Evolutionary conservation across 176 grass and related monocot species (phyloP), one percentile per base, ranked within the genome.

Genomic region (Dactylis glomerata): DNA sequence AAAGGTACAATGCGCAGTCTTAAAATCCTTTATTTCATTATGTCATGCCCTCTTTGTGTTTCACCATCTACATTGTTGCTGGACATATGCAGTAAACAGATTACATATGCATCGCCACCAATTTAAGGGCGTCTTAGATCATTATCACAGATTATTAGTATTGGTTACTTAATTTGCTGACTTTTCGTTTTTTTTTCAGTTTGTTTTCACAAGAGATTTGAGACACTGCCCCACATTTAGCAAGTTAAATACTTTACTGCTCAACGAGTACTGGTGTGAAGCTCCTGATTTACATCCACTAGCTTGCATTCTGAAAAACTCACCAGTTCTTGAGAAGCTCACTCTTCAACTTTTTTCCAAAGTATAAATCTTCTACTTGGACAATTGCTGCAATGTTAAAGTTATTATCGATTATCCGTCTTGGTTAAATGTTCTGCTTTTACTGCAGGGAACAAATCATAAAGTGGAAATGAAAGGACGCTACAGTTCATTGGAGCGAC

Each of bases 211-310:
- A 83, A 74, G 51, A 20, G 55, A 82, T 42, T 72, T 57, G 69
- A 61, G 16, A 36, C 10, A 8, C 3, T 61, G 68, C 20, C 68
- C 81, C 74, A 83, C 52, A 47, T 74, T 83, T 61, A 59, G 37
- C 27, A 73, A 61, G 2, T 46, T 58, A 5, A 83, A 83, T 68
- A 73, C 52, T 83, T 61, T 83, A 26, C n/a, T 74, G 30, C 68
- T 83, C 20, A 17, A 40, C 23, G 37, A 56, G 1, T 72, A 41
- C 55, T 47, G 37, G 54, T 74, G 37, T 24, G 26, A 24, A 12
- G 9, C 34, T 75, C 5, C 20, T 62, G 40, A 83, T 36, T n/a
- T 83, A 1, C 8, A 22, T 47, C 38, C 27, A 16, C 27, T 83
- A 6, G 0, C 12, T 19, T 74, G 70, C 27, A 63, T 83, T 32